These are phyloP conservation scores for Fusarium oligoseptatum DNA, from an alignment of 2,329 filamentous ascomycete species.

Conservation along the genomic window DNA sequence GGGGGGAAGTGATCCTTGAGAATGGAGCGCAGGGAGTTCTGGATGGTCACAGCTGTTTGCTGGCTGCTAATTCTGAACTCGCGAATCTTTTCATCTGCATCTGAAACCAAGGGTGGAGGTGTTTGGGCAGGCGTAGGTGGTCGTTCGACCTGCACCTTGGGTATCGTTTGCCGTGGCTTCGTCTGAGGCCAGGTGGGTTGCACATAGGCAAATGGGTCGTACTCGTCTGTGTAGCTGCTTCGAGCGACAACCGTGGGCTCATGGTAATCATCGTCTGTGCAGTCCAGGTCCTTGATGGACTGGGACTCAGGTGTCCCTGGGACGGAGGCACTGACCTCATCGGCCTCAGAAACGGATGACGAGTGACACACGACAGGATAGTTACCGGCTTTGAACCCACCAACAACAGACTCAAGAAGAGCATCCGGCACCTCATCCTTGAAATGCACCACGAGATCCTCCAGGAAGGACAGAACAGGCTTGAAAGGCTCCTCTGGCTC, in stretches of 20 bases:
- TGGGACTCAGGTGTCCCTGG: slow-evolving; percentile 47
- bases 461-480: slow-evolving; percentile 64
- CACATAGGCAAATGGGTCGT: slow-evolving; percentile 61
- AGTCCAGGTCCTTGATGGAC: slow-evolving; percentile 14
- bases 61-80: slow-evolving; percentile 57
- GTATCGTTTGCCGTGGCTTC: slow-evolving; percentile 36
- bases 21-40: slow-evolving; percentile 69
- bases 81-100: slow-evolving; percentile 57
- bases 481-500: slow-evolving; percentile 49
- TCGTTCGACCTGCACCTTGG: slow-evolving; percentile 47
- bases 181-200: slow-evolving; percentile 43
- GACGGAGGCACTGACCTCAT: slow-evolving; percentile 32
- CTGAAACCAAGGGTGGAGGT: slow-evolving; percentile 52
- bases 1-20: slow-evolving; percentile 65
- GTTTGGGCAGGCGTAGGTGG: slow-evolving; percentile 61
- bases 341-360: slow-evolving; percentile 36
- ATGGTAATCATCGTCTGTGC: slow-evolving; percentile 24
- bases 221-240: slow-evolving; percentile 52
- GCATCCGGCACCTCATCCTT: slow-evolving; percentile 58
- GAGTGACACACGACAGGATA: slow-evolving; percentile 46
- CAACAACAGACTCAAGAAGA: slow-evolving; percentile 61
- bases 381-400: slow-evolving; percentile 55
- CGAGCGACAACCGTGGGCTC: slow-evolving; percentile 29
- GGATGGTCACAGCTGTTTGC: slow-evolving; percentile 65
- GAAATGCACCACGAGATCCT: slow-evolving; percentile 70